Percentiles rank a stretch among this genome's conserved stretches.
Evolutionary conservation across 2,329 filamentous ascomycete species (phyloP).

Genomic region (Beauveria sp.): DNA sequence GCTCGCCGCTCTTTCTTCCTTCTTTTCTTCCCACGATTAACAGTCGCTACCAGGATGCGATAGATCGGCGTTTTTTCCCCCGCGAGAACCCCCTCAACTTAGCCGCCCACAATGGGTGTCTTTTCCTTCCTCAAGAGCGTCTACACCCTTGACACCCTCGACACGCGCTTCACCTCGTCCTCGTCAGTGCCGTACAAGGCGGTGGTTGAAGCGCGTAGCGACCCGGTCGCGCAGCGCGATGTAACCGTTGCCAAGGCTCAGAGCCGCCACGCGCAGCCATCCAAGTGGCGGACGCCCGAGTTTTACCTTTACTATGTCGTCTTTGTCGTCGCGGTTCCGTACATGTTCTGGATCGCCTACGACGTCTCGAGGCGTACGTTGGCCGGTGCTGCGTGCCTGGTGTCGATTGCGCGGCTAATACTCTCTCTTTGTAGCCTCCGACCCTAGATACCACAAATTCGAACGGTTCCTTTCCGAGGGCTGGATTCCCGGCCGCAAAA

Average conservation of each 20-base stretch:
- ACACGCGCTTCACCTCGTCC: constrained; percentile 58
- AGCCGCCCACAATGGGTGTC: constrained; percentile 29
- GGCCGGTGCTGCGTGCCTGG: neutral
- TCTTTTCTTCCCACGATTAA: neutral
- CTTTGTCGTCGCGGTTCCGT: constrained; percentile 59
- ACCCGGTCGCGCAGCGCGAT: constrained; percentile 29
- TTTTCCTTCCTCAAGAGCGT: constrained; percentile 41
- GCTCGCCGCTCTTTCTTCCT: neutral
- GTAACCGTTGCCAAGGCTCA: constrained; percentile 29
- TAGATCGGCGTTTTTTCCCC: neutral
- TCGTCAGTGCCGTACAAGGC: constrained; percentile 60
- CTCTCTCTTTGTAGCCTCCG: constrained; percentile 49
- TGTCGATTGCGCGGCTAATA: neutral
- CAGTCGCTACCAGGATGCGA: neutral
- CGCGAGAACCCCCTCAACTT: no score
- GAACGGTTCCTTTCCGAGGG: constrained; percentile 64
- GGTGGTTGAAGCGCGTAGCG: constrained; percentile 43
- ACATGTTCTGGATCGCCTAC: constrained; percentile 88
- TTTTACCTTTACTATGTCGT: constrained; percentile 74
- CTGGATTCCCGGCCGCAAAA: constrained; percentile 88
- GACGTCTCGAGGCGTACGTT: constrained; percentile 72
- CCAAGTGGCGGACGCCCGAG: constrained; percentile 81
- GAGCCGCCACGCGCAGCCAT: constrained; percentile 40
- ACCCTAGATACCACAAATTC: constrained; percentile 74
- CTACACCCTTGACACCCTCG: constrained; percentile 58